These are phyloP conservation scores for Rhododendron simsii DNA, from an alignment of 148 eudicot genomes.

Conservation along the genomic window DNA sequence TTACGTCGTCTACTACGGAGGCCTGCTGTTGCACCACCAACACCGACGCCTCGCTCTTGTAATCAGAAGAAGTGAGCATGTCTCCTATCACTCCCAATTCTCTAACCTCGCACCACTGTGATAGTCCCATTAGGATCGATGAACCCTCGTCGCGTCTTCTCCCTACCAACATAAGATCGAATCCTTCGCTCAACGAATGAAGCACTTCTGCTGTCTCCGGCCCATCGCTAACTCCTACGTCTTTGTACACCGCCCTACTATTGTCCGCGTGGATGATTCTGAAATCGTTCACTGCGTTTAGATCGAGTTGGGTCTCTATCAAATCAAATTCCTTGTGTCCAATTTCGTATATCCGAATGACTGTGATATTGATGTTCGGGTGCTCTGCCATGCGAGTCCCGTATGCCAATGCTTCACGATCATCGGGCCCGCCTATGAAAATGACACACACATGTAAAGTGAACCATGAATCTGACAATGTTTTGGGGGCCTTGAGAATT, in stretches of 20 bases:
- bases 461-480: not conserved
- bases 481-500: not conserved
- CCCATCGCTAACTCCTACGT: not conserved
- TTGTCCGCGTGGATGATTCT: not conserved
- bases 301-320: not conserved
- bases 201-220: not conserved
- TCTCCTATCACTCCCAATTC: constrained; percentile 3
- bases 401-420: constrained; percentile 34
- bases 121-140: not conserved
- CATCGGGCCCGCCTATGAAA: constrained; percentile 41
- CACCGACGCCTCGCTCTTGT: not conserved
- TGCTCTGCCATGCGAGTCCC: constrained; percentile 24
- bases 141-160: not conserved
- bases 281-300: not conserved
- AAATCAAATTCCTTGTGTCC: not conserved
- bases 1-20: not conserved
- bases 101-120: not conserved
- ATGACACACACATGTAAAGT: not conserved
- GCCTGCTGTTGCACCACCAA: not conserved
- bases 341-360: constrained; percentile 17
- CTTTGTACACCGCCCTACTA: not conserved
- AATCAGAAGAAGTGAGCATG: not conserved
- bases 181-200: not conserved
- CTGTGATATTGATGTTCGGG: constrained; percentile 14
- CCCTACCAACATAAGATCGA: not conserved